Percentiles rank a stretch among this genome's conserved stretches.
These are phyloP conservation scores for Entelexis paramagnoliae DNA, from an alignment of 1,139 yeast genomes.

Conservation along the genomic window DNA sequence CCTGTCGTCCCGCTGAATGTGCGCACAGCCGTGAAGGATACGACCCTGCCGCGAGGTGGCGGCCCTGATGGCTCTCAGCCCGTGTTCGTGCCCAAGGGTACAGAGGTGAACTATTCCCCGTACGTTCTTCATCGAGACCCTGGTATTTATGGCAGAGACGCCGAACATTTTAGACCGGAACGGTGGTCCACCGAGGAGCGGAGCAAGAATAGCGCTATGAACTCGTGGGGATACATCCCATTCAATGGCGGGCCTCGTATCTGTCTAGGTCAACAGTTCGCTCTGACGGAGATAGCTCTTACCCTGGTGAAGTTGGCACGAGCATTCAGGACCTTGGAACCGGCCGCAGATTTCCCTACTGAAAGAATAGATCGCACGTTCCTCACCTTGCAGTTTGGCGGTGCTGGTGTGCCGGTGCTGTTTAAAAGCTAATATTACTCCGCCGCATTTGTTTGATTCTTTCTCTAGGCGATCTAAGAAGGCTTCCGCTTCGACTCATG, in stretches of 20 bases:
- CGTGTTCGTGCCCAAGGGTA: slow-evolving; percentile 43
- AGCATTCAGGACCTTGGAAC: slow-evolving; percentile 19
- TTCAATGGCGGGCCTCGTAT: slow-evolving; percentile 54
- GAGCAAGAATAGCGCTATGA: slow-evolving; percentile 13
- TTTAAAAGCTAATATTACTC: background rate
- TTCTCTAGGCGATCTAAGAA: no score
- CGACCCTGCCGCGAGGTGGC: slow-evolving; percentile 43
- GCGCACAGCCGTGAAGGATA: slow-evolving; percentile 28
- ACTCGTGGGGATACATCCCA: slow-evolving; percentile 30
- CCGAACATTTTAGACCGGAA: slow-evolving; percentile 42
- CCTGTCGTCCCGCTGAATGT: slow-evolving; percentile 28
- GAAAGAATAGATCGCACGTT: slow-evolving; percentile 6
- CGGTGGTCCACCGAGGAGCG: slow-evolving; percentile 44
- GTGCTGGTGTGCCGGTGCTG: slow-evolving; percentile 13
- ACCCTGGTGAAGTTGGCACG: slow-evolving; percentile 38
- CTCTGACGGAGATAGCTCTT: slow-evolving; percentile 43
- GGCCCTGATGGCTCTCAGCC: slow-evolving; percentile 39
- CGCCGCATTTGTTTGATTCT: background rate
- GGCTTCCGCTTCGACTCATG: no score
- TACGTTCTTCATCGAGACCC: slow-evolving; percentile 46
- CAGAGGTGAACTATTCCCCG: slow-evolving; percentile 50
- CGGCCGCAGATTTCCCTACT: slow-evolving; percentile 10
- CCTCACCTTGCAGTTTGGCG: slow-evolving; percentile 14
- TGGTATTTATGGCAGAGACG: slow-evolving; percentile 42
- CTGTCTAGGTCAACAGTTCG: slow-evolving; percentile 51